Evolutionary conservation across 768 basidiomycete species (phyloP).

Genomic region (Hortiboletus campestris): DNA sequence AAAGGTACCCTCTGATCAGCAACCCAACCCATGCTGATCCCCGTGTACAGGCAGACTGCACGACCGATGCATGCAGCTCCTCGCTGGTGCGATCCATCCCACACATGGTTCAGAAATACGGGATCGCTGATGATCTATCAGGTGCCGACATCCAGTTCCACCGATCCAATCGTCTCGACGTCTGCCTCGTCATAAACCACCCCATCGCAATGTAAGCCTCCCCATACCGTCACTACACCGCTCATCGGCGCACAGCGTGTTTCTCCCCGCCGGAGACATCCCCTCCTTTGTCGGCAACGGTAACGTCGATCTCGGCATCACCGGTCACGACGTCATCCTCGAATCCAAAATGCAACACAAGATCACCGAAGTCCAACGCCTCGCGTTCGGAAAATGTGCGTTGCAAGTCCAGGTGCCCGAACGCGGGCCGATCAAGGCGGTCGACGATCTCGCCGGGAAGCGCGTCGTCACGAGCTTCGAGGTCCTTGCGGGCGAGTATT

Average conservation of each 20-base stretch:
- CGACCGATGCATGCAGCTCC: constrained; percentile 83
- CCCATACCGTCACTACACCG: not conserved
- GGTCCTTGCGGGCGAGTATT: constrained; percentile 79
- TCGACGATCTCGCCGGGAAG: constrained; percentile 84
- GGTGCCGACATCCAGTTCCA: constrained; percentile 97
- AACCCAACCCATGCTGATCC: not conserved
- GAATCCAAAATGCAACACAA: constrained; percentile 80
- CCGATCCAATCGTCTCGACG: constrained; percentile 82
- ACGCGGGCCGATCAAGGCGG: constrained; percentile 57
- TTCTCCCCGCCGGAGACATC: constrained; percentile 95
- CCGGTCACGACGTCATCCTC: constrained; percentile 95
- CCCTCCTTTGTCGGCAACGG: constrained; percentile 99
- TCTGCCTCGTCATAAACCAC: constrained; percentile 91
- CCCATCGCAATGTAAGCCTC: constrained; percentile 82
- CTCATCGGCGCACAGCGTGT: constrained; percentile 57
- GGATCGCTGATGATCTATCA: constrained; percentile 25
- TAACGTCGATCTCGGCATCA: constrained; percentile 94
- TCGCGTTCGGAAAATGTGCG: constrained; percentile 91
- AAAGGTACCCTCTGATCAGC: constrained; percentile 61
- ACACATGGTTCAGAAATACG: not conserved
- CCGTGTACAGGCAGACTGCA: constrained; percentile 69
- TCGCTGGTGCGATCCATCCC: constrained; percentile 55
- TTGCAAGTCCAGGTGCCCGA: constrained; percentile 93
- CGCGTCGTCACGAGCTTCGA: constrained; percentile 95
- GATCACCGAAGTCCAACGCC: constrained; percentile 75